phyloP scores from a whole-genome alignment of 345 rosid genomes.

The Excoecaria agallocha region DNA sequence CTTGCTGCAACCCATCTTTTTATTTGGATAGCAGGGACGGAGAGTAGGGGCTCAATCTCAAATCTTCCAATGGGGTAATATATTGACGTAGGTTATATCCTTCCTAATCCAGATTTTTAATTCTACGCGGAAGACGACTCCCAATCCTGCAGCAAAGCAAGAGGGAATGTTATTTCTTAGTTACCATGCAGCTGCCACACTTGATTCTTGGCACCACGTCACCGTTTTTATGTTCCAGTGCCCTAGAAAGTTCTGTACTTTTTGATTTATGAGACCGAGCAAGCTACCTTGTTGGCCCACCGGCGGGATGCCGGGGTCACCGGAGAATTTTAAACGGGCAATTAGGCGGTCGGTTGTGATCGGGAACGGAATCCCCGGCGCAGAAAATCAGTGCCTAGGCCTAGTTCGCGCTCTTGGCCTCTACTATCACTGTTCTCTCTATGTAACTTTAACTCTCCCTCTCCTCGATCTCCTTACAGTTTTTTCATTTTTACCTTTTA shows the following conservation, averaged over 20 bases:
- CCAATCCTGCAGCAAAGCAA: no score
- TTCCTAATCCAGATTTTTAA: no score
- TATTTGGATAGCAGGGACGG: no score
- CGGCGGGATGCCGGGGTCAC: constrained; percentile 15
- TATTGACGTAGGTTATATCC: no score
- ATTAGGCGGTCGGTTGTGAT: constrained; percentile 63
- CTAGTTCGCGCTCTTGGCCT: constrained; percentile 85
- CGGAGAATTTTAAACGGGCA: constrained; percentile 24
- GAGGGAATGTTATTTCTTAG: no score
- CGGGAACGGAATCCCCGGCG: constrained; percentile 87
- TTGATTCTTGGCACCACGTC: no score
- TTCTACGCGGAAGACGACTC: no score
- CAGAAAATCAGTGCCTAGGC: constrained; percentile 90
- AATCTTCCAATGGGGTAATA: no score
- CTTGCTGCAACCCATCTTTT: no score
- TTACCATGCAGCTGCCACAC: no score
- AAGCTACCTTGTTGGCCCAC: constrained; percentile 31
- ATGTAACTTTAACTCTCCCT: constrained; percentile 31
- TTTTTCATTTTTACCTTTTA: background rate
- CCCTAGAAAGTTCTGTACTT: background rate
- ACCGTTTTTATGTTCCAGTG: no score
- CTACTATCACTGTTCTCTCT: constrained; percentile 48
- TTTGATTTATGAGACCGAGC: constrained; percentile 30
- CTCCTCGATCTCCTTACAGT: background rate
- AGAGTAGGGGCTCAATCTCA: no score